These are phyloP conservation scores for Phaseolus coccineus DNA, from an alignment of 331 rosid genomes.

Conservation along the genomic window DNA sequence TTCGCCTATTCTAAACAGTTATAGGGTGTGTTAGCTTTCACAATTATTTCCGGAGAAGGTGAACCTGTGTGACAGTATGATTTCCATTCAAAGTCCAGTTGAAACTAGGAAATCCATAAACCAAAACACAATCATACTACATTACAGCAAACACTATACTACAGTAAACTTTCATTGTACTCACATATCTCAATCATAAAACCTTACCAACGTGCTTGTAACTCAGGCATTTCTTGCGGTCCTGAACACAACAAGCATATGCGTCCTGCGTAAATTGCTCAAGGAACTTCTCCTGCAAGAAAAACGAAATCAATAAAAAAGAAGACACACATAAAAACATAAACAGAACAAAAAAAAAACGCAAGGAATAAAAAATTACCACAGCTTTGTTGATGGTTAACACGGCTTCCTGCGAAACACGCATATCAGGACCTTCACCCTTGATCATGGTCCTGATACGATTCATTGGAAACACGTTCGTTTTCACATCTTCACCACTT, in stretches of 20 bases:
- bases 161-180: background rate
- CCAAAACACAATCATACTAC: background rate
- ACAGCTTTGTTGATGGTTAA: conserved; percentile 77
- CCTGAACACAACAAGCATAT: conserved; percentile 56
- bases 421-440: conserved; percentile 61
- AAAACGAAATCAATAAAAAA: conserved; percentile 3
- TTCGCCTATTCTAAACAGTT: background rate
- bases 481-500: conserved; percentile 50
- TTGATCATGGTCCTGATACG: conserved; percentile 71
- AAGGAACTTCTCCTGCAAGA: conserved; percentile 84
- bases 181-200: background rate
- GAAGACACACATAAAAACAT: too few species aligned
- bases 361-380: conserved; percentile 43
- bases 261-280: conserved; percentile 69
- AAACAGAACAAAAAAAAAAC: background rate
- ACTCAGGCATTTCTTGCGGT: conserved; percentile 71
- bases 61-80: background rate
- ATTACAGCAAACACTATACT: background rate
- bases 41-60: background rate
- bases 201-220: conserved; percentile 81
- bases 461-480: conserved; percentile 73
- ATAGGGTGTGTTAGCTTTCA: background rate
- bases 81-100: background rate
- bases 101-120: background rate
- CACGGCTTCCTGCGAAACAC: conserved; percentile 74